These are phyloP conservation scores for Ulmus americana DNA, from an alignment of 331 rosid species.

Conservation along the genomic window DNA sequence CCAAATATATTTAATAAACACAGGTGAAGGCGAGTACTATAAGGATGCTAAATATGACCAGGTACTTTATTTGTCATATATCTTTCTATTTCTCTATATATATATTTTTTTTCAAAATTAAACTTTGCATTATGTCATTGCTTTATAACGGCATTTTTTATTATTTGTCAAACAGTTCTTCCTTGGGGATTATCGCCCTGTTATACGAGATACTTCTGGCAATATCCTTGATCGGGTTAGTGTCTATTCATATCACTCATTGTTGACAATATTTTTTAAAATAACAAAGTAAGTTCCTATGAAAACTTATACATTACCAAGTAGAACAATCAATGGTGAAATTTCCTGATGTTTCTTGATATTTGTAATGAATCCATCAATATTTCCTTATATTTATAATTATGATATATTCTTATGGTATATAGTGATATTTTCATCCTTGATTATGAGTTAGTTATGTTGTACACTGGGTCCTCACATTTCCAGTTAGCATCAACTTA, in stretches of 20 bases:
- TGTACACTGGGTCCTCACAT: conserved; percentile 14
- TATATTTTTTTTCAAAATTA: background rate
- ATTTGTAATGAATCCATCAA: no score
- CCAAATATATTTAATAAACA: conserved; percentile 74
- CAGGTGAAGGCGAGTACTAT: conserved; percentile 87
- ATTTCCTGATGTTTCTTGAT: no score
- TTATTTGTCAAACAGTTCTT: conserved; percentile 56
- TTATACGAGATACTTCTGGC: conserved; percentile 56
- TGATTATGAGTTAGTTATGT: conserved; percentile 7
- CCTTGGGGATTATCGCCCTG: conserved; percentile 94
- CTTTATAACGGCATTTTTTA: conserved; percentile 18
- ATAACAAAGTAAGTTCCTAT: no score
- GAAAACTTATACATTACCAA: no score
- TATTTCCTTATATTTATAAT: no score
- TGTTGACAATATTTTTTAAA: background rate
- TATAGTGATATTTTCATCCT: no score
- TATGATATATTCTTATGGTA: no score
- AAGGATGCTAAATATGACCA: conserved; percentile 82
- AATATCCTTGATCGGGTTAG: conserved; percentile 74
- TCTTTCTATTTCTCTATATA: background rate
- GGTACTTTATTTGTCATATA: conserved; percentile 39
- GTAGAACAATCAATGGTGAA: no score
- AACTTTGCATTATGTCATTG: conserved; percentile 15
- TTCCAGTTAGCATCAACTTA: conserved; percentile 8
- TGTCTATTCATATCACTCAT: conserved; percentile 10